Evolutionary conservation across 75 land plant genomes (phyloP).

Genomic region (Adiantum capillusveneris): DNA sequence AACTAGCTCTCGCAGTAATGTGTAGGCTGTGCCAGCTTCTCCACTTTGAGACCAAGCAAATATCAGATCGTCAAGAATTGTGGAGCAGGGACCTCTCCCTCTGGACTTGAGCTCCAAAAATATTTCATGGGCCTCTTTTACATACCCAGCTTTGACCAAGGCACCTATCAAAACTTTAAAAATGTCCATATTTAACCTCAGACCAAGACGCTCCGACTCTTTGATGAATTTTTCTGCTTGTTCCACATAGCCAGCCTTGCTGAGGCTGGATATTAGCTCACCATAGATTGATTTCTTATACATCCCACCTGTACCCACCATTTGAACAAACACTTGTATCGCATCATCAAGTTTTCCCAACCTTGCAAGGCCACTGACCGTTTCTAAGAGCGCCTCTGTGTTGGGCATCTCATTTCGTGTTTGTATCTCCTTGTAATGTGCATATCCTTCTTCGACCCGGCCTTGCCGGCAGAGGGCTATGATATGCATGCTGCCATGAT

Average conservation of each 20-base stretch:
- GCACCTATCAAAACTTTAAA: not conserved
- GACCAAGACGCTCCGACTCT: slow-evolving; percentile 29
- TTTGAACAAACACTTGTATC: slow-evolving; percentile 18
- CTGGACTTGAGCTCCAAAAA: not conserved
- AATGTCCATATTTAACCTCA: not conserved
- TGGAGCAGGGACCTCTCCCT: not conserved
- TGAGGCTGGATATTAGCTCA: slow-evolving; percentile 24
- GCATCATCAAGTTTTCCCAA: slow-evolving; percentile 32
- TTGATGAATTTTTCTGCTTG: slow-evolving; percentile 35
- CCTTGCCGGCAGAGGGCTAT: not conserved
- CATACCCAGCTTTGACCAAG: not conserved
- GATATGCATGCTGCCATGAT: not conserved
- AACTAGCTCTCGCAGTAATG: not conserved
- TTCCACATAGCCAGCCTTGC: slow-evolving; percentile 30
- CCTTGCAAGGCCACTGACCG: slow-evolving; percentile 28
- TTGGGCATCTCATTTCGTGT: slow-evolving; percentile 23
- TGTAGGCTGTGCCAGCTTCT: not conserved
- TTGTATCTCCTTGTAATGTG: slow-evolving; percentile 14
- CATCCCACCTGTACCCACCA: slow-evolving; percentile 21
- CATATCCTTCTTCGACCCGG: not conserved
- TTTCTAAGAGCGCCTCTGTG: slow-evolving; percentile 12
- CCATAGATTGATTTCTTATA: slow-evolving; percentile 24
- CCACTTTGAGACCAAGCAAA: slow-evolving; percentile 3
- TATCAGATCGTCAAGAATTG: not conserved
- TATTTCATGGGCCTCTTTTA: not conserved